A percentile compares a stretch with the other conserved stretches of the same genome.
phyloP scores from a whole-genome alignment of 306 rosid genomes.

The Acacia confusa region DNA sequence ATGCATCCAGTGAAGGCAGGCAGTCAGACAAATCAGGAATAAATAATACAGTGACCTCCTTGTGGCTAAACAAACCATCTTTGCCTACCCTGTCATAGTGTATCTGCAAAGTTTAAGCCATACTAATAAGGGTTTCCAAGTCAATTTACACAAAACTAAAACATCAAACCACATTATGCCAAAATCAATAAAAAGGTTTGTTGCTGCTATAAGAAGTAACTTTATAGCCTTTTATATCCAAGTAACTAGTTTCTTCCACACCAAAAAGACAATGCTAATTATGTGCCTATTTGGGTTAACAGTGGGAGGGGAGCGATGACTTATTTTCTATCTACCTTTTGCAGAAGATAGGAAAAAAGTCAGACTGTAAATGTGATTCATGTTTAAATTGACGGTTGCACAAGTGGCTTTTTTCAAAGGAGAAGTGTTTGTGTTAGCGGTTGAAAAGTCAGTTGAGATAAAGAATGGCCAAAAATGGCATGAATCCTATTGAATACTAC shows the following conservation, averaged over 20 bases:
- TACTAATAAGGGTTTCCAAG: constrained; percentile 16
- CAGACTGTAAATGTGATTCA: too few relatives aligned
- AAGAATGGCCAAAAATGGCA: too few relatives aligned
- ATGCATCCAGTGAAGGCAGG: constrained; percentile 77
- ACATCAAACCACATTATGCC: constrained; percentile 8
- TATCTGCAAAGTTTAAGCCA: constrained; percentile 55
- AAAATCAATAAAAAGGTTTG: background rate
- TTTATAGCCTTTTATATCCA: background rate
- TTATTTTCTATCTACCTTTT: too few relatives aligned
- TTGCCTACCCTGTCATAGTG: constrained; percentile 89
- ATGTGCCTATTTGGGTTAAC: too few relatives aligned
- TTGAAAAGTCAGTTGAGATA: too few relatives aligned
- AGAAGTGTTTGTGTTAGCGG: too few relatives aligned
- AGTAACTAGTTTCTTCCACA: background rate
- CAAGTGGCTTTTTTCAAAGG: too few relatives aligned
- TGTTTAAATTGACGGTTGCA: too few relatives aligned
- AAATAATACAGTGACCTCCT: constrained; percentile 81
- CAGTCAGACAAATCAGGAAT: constrained; percentile 92
- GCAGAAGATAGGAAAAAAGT: too few relatives aligned
- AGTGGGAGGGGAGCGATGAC: too few relatives aligned
- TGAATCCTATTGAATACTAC: too few relatives aligned
- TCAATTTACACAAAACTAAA: background rate
- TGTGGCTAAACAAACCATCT: constrained; percentile 94
- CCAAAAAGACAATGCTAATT: background rate
- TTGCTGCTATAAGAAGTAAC: background rate